Percentiles rank a stretch among this genome's conserved stretches.
phyloP scores from a whole-genome alignment of 2,329 filamentous ascomycete genomes.

The Sarocladium kiliense region DNA sequence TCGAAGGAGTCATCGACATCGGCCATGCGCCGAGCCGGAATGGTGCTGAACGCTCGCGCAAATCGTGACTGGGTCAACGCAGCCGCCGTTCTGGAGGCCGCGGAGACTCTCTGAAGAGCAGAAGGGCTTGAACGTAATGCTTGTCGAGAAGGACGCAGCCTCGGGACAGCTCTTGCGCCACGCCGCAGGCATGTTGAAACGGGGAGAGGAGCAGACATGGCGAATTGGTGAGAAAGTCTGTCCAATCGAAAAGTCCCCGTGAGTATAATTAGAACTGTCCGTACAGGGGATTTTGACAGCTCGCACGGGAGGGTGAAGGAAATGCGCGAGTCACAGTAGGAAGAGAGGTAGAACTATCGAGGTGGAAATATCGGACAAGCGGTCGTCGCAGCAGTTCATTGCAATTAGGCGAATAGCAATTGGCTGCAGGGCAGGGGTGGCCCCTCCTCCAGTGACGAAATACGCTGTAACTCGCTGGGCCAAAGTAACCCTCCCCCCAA shows the following conservation, averaged over 20 bases:
- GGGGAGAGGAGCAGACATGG: constrained; percentile 31
- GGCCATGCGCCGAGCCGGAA: constrained; percentile 20
- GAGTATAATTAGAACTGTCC: neutral
- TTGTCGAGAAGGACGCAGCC: constrained; percentile 8
- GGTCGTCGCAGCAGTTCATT: neutral
- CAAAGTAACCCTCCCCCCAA: neutral
- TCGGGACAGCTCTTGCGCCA: constrained; percentile 15
- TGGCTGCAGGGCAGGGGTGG: constrained; percentile 14
- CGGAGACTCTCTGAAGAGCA: neutral
- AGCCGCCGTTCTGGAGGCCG: constrained; percentile 12
- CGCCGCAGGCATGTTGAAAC: constrained; percentile 34
- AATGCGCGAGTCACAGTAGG: constrained; percentile 20
- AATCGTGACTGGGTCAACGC: constrained; percentile 16
- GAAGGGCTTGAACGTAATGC: constrained; percentile 1
- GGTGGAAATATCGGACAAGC: constrained; percentile 6
- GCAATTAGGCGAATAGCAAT: constrained; percentile 13
- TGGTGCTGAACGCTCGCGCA: constrained; percentile 31
- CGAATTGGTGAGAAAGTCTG: constrained; percentile 10
- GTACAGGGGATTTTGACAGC: neutral
- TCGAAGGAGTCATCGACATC: constrained; percentile 55
- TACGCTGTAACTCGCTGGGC: neutral
- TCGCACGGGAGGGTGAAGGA: constrained; percentile 1
- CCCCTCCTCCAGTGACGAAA: constrained; percentile 7
- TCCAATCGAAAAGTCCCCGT: constrained; percentile 1
- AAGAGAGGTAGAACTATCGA: neutral